Evolutionary conservation across 768 basidiomycete genomes (phyloP).

Genomic region (Chalciporus piperatus): DNA sequence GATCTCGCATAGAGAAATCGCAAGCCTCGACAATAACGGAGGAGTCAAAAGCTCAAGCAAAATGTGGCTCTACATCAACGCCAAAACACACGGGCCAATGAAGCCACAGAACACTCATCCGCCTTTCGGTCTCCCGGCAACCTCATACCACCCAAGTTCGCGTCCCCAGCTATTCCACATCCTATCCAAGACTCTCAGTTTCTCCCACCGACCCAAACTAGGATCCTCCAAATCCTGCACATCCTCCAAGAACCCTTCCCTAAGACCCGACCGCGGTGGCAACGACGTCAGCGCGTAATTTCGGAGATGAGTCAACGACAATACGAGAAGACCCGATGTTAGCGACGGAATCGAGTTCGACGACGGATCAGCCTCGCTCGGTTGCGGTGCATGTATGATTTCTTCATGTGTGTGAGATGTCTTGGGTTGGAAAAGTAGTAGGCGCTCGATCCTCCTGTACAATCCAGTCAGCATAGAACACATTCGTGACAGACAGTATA

Average conservation of each 20-base stretch:
- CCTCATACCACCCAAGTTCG: conserved; percentile 57
- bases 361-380: conserved; percentile 2
- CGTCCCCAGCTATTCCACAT: conserved; percentile 89
- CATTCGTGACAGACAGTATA: background rate
- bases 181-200: conserved; percentile 72
- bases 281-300: conserved; percentile 57
- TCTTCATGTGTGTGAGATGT: conserved; percentile 14
- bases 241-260: conserved; percentile 82
- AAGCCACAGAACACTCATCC: background rate
- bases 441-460: conserved; percentile 61
- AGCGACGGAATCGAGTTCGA: conserved; percentile 41
- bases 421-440: conserved; percentile 53
- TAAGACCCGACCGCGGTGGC: conserved; percentile 58
- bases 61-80: no score
- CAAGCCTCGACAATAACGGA: no score
- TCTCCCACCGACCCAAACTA: conserved; percentile 61
- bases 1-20: no score
- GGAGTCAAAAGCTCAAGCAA: no score
- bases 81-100: no score
- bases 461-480: conserved; percentile 7
- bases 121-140: conserved; percentile 14
- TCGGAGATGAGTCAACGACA: conserved; percentile 67
- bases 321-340: conserved; percentile 69
- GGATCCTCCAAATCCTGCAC: conserved; percentile 80
- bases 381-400: conserved; percentile 6